Evolutionary conservation across 2,329 filamentous ascomycete species (phyloP).

Genomic region (Simplicillium sp.): DNA sequence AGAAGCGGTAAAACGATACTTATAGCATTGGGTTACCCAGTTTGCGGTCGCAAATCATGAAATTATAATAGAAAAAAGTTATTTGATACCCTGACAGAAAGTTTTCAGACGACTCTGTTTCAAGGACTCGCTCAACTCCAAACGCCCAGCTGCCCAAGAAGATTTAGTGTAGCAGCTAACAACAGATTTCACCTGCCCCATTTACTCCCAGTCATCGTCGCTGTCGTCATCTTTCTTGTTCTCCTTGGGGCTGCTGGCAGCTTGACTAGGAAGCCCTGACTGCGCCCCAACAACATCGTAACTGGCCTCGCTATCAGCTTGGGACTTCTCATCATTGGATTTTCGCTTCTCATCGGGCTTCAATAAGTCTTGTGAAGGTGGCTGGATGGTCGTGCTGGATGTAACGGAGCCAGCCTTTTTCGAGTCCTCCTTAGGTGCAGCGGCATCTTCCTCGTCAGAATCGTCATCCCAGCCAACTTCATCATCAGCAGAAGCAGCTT

Average conservation of each 20-base stretch:
- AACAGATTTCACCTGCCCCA: not conserved
- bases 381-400: conserved; percentile 54
- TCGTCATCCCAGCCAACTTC: conserved; percentile 68
- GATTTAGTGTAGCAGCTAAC: conserved; percentile 8
- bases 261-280: conserved; percentile 68
- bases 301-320: conserved; percentile 87
- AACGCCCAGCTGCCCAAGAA: conserved; percentile 7
- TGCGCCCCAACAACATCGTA: conserved; percentile 84
- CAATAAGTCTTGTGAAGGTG: conserved; percentile 33
- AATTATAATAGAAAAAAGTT: conserved; percentile 2
- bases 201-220: conserved; percentile 69
- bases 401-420: conserved; percentile 39
- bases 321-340: conserved; percentile 83
- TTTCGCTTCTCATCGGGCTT: conserved; percentile 58
- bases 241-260: conserved; percentile 58
- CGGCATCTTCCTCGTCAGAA: conserved; percentile 39
- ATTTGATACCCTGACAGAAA: no score
- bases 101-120: not conserved
- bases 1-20: conserved; percentile 45
- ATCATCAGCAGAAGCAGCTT: conserved; percentile 61
- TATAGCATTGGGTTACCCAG: not conserved
- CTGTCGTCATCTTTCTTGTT: conserved; percentile 48
- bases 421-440: conserved; percentile 15
- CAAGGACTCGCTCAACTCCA: not conserved
- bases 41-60: not conserved